Conservation (phyloP, 2,329 filamentous ascomycete species). For the Lasiodiplodia hormozganensis region DNA sequence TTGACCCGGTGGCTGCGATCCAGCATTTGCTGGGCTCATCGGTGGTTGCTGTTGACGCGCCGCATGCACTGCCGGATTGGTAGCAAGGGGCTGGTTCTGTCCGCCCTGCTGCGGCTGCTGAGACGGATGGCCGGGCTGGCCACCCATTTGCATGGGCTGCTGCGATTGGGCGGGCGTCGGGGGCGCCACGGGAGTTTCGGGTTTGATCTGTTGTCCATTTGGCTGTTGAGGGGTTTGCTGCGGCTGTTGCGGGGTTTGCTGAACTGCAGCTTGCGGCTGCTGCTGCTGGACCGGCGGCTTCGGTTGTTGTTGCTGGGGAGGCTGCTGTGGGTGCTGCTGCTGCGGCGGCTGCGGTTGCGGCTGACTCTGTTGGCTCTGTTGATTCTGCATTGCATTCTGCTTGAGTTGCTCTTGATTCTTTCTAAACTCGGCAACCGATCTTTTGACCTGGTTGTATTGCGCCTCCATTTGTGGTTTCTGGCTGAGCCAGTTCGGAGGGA, state of each 20-base stretch:
- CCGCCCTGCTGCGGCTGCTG: constrained; percentile 37
- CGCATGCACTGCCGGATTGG: constrained; percentile 22
- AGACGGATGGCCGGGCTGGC: constrained; percentile 31
- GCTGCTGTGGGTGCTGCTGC: constrained; percentile 29
- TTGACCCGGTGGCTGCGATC: constrained; percentile 37
- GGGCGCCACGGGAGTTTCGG: constrained; percentile 16
- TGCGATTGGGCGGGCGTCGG: constrained; percentile 31
- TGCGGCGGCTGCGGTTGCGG: constrained; percentile 32
- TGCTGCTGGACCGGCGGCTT: constrained; percentile 3
- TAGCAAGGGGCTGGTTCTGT: constrained; percentile 31
- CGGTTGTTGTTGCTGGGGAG: constrained; percentile 25
- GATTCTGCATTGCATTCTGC: constrained; percentile 15
- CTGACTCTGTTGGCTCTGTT: constrained; percentile 34
- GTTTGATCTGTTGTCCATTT: constrained; percentile 36
- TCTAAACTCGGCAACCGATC: constrained; percentile 45
- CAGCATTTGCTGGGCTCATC: constrained; percentile 27
- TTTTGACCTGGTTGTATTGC: constrained; percentile 40
- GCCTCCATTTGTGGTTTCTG: constrained; percentile 41
- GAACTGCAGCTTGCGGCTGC: constrained; percentile 29
- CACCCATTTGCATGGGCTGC: constrained; percentile 33
- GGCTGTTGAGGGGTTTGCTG: constrained; percentile 37
- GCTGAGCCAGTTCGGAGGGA: constrained; percentile 40
- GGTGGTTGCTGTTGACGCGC: constrained; percentile 26
- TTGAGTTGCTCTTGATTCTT: constrained; percentile 44
- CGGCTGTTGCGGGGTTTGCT: constrained; percentile 31